Percentiles rank a stretch among this genome's conserved stretches.
Conservation (phyloP, 345 rosid genomes). For the Eucalyptus viminalis region DNA sequence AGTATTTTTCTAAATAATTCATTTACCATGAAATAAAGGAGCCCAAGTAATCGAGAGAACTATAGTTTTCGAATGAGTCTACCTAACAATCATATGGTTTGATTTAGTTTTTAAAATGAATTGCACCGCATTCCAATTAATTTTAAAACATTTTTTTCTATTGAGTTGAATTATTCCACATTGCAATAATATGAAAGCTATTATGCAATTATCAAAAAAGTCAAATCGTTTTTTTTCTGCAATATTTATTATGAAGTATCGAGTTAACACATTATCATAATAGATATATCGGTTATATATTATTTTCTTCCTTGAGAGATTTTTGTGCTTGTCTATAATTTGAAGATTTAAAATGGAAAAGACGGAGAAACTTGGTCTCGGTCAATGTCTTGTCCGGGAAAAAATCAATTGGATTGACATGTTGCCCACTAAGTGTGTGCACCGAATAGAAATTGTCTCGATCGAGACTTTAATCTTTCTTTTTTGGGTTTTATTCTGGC, state of each 20-base stretch:
- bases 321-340: neutral
- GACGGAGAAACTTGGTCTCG: neutral
- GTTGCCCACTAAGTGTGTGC: neutral
- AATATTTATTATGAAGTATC: no score
- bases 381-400: neutral
- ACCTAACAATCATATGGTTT: neutral
- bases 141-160: neutral
- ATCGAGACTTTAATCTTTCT: neutral
- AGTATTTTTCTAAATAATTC: no score
- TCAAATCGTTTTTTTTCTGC: rapidly evolving
- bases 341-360: neutral
- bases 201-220: neutral
- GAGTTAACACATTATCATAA: neutral
- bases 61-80: rapidly evolving
- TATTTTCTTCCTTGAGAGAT: neutral
- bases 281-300: neutral
- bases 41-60: neutral
- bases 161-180: neutral
- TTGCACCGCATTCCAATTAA: neutral
- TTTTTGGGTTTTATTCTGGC: neutral
- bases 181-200: neutral
- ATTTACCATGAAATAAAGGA: neutral
- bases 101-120: neutral
- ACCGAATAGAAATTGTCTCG: neutral
- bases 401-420: neutral